Evolutionary conservation across 1,284 basidiomycete genomes (phyloP).

Genomic region (Apiotrichum sp.): DNA sequence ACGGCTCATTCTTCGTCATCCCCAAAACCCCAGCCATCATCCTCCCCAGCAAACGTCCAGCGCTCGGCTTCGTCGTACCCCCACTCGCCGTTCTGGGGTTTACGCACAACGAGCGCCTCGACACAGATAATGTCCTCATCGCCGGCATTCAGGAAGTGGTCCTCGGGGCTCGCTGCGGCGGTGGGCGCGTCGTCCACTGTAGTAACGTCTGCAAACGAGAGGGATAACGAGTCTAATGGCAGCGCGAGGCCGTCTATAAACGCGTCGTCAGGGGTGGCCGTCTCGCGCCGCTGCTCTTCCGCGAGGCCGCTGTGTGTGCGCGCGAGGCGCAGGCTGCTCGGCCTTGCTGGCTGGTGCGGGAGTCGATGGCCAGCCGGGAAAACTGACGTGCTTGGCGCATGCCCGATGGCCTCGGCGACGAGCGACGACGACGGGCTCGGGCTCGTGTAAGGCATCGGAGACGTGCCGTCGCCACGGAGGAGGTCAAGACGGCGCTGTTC

Average conservation of each 20-base stretch:
- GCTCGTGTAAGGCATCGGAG: constrained; percentile 2
- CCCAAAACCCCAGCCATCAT: constrained; percentile 31
- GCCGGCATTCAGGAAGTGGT: background rate
- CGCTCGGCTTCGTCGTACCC: constrained; percentile 13
- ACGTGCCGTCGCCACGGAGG: constrained; percentile 41
- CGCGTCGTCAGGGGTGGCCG: constrained; percentile 14
- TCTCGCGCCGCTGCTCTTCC: background rate
- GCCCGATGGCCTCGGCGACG: constrained; percentile 14
- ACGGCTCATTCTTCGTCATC: background rate
- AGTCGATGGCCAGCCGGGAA: background rate
- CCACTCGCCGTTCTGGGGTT: constrained; percentile 26
- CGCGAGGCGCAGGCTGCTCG: constrained; percentile 21
- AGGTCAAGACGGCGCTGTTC: constrained; percentile 38
- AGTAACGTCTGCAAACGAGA: constrained; percentile 42
- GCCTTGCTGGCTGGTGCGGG: constrained; percentile 8
- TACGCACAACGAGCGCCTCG: constrained; percentile 45
- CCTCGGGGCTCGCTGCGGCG: background rate
- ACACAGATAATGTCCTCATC: constrained; percentile 43
- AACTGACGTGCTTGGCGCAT: constrained; percentile 4
- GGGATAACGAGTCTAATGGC: constrained; percentile 41
- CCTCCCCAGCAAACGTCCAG: constrained; percentile 19
- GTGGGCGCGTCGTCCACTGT: constrained; percentile 13
- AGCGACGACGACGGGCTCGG: constrained; percentile 2
- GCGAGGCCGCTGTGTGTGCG: constrained; percentile 9
- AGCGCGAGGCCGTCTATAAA: constrained; percentile 28